Evolutionary conservation across 1,139 yeast species (phyloP), one percentile per base, ranked within the genome.

Genomic region (Zygoascus meyerae): DNA sequence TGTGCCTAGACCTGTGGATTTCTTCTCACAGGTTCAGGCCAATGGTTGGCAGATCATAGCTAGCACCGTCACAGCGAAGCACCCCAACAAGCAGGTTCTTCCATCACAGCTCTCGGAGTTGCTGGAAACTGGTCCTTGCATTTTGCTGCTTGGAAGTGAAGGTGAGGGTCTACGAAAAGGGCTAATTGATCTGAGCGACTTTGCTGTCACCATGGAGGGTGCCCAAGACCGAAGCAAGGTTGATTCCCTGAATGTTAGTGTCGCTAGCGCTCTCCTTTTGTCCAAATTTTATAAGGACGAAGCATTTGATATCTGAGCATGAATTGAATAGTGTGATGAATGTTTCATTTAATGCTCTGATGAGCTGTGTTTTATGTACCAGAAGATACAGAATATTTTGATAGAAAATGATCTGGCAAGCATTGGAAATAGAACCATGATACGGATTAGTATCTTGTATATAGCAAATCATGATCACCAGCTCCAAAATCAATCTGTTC

Each of bases 221-320:
- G 46, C 51, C 28, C 52, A 49, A 33, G 58, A 54, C 31, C 29
- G 38, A n/a, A 58, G 58, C 2, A 66, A 78, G 12, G 81, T 89
- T 33, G 96, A 87, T 60, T 85, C 95, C 17, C 69, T 89, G 56
- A 89, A 89, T 61, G 97, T 86, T 34, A 85, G 95, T 60, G 96
- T 89, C 4, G 96, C 97, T 0, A 76, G 90, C 2, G 94, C 90
- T 1, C 61, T 87, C 32, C 61, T 86, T 45, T 65, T 86, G 28
- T 69, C 73, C 36, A 72, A 71, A 57, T 69, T 75, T 41, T 54
- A 70, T 32, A 49, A 44, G 9, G 44, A 50, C 14, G 43, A 32
- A 15, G 57, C 54, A 1, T 54, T 57, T 46, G 60, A 57, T 38
- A 21, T 42, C 5, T 41, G 17, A 34, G 11, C n/a, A n/a, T 26